phyloP scores from a whole-genome alignment of 78 protist genomes.

The Pigoraptor vietnamica region DNA sequence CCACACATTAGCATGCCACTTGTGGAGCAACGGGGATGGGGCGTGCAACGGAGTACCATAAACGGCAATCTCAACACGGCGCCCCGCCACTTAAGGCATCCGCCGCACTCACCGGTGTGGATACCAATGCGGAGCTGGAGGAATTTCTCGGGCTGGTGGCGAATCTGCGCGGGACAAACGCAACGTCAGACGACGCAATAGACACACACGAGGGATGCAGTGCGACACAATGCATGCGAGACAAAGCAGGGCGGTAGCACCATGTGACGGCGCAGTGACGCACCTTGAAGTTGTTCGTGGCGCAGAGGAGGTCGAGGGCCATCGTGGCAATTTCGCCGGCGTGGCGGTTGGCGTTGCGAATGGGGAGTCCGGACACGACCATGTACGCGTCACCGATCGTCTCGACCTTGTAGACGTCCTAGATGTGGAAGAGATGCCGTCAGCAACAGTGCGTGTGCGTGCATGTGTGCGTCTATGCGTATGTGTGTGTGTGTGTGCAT shows the following conservation, averaged over 20 bases:
- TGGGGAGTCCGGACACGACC: not conserved
- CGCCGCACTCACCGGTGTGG: conserved; percentile 44
- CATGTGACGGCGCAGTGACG: too few relatives aligned
- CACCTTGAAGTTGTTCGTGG: not conserved
- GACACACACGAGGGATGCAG: too few relatives aligned
- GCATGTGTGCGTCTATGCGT: too few relatives aligned
- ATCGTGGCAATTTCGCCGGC: not conserved
- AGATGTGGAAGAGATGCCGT: too few relatives aligned
- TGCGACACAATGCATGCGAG: too few relatives aligned
- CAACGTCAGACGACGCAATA: too few relatives aligned
- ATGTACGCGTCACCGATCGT: conserved; percentile 52
- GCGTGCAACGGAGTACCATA: not conserved
- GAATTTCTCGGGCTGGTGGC: not conserved
- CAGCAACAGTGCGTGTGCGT: too few relatives aligned
- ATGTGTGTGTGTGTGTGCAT: too few relatives aligned
- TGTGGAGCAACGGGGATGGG: too few relatives aligned
- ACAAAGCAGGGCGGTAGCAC: too few relatives aligned
- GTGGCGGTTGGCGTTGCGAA: not conserved
- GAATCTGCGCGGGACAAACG: too few relatives aligned
- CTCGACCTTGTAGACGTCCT: conserved; percentile 26
- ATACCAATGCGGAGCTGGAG: conserved; percentile 57
- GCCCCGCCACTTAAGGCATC: not conserved
- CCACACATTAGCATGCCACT: too few relatives aligned
- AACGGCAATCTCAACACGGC: not conserved
- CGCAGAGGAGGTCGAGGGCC: not conserved